These are phyloP conservation scores for Rubia tinctorum DNA, from an alignment of 305 asterid genomes.

Conservation along the genomic window DNA sequence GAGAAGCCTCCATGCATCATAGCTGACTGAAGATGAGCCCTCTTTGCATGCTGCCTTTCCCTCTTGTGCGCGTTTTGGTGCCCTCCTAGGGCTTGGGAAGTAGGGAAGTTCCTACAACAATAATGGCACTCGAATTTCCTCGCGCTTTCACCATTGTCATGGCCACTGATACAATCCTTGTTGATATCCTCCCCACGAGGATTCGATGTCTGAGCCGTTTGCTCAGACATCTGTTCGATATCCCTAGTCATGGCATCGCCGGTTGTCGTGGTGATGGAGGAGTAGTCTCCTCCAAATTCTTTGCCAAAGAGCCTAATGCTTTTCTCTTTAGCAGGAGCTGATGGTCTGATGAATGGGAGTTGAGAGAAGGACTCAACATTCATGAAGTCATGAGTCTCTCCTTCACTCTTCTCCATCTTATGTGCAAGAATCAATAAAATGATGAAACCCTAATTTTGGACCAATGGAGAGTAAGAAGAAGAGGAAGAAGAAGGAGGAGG, in stretches of 20 bases:
- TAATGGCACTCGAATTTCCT: constrained; percentile 46
- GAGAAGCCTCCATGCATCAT: constrained; percentile 27
- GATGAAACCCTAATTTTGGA: not conserved
- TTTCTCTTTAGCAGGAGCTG: constrained; percentile 37
- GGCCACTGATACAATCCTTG: not conserved
- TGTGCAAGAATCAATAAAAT: not conserved
- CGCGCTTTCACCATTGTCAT: constrained; percentile 18
- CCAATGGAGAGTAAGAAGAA: not conserved
- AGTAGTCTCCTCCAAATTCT: constrained; percentile 41
- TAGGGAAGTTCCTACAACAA: constrained; percentile 45
- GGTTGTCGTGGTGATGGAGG: not conserved
- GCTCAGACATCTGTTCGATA: not conserved
- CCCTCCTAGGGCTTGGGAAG: constrained; percentile 53
- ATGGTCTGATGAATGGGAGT: constrained; percentile 79
- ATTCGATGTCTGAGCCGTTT: constrained; percentile 6
- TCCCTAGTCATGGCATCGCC: not conserved
- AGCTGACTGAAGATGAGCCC: constrained; percentile 41
- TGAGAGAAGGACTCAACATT: constrained; percentile 89
- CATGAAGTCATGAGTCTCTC: constrained; percentile 78
- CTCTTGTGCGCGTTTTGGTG: constrained; percentile 52
- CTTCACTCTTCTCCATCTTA: constrained; percentile 60
- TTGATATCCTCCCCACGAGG: not conserved
- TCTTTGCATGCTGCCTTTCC: constrained; percentile 44
- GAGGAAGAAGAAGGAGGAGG: not conserved
- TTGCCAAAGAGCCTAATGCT: constrained; percentile 77